Evolutionary conservation across 2,329 filamentous ascomycete genomes (phyloP).

Genomic region (Curvularia hawaiiensis): DNA sequence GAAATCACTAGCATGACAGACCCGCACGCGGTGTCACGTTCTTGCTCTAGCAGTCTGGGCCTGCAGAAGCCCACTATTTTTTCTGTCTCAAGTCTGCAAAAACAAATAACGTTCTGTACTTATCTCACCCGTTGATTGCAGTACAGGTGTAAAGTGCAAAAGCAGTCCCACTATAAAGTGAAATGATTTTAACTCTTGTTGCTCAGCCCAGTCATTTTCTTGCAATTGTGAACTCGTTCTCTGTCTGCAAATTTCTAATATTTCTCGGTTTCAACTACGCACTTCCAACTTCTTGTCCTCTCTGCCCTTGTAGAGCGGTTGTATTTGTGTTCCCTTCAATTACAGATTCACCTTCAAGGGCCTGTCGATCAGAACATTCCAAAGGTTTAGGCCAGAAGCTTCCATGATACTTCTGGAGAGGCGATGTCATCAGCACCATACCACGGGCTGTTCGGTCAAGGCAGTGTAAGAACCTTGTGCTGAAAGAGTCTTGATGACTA

Average conservation of each 20-base stretch:
- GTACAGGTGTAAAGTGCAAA: too few relatives aligned
- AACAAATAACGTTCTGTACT: background rate
- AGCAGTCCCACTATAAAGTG: background rate
- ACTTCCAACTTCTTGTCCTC: background rate
- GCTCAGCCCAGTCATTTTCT: background rate
- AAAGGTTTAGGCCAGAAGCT: background rate
- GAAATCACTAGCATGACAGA: conserved; percentile 13
- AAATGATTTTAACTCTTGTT: background rate
- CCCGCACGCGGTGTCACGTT: conserved; percentile 14
- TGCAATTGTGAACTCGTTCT: background rate
- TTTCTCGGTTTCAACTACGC: background rate
- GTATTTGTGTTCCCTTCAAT: background rate
- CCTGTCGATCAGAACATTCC: background rate
- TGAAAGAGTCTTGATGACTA: background rate
- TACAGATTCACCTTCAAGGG: background rate
- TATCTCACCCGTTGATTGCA: background rate
- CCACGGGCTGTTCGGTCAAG: background rate
- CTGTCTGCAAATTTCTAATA: background rate
- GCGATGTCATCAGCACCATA: background rate
- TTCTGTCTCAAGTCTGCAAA: background rate
- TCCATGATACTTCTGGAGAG: background rate
- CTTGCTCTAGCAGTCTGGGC: background rate
- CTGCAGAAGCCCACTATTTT: background rate
- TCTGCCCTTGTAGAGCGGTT: background rate
- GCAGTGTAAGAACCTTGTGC: background rate